Percentiles rank a stretch among this genome's conserved stretches.
phyloP scores from a whole-genome alignment of 495 filamentous ascomycete genomes.

The Penicillium pancosmium region DNA sequence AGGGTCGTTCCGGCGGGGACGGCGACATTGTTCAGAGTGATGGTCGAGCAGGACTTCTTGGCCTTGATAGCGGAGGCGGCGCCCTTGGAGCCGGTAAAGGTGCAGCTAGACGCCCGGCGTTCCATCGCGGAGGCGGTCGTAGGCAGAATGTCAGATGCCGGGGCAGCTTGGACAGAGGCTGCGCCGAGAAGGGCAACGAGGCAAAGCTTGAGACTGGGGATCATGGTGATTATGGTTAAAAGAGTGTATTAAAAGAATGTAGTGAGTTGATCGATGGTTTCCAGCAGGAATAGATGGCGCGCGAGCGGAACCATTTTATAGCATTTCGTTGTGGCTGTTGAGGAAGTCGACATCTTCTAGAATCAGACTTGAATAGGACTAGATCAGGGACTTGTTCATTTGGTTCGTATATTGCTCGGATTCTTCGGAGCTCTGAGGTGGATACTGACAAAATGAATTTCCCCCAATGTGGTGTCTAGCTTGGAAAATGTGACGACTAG shows the following conservation, averaged over 20 bases:
- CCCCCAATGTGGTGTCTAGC: background rate
- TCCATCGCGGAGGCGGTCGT: background rate
- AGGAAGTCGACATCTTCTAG: slow-evolving; percentile 1
- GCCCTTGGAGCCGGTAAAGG: slow-evolving; percentile 21
- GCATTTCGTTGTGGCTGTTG: background rate
- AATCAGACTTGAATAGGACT: background rate
- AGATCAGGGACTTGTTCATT: slow-evolving; percentile 1
- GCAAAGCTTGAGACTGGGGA: slow-evolving; percentile 1
- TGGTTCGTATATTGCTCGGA: background rate
- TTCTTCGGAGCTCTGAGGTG: background rate
- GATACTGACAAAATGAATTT: background rate
- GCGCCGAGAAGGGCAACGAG: background rate
- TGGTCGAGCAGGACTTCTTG: slow-evolving; percentile 49
- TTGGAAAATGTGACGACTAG: background rate
- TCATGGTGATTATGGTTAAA: background rate
- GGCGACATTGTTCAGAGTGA: slow-evolving; percentile 45
- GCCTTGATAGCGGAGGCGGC: slow-evolving; percentile 37
- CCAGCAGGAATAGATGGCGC: background rate
- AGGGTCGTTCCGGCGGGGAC: slow-evolving; percentile 58
- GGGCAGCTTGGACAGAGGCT: background rate
- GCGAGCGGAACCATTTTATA: background rate
- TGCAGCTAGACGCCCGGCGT: slow-evolving; percentile 13
- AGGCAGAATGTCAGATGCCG: background rate
- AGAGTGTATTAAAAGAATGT: background rate
- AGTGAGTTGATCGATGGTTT: background rate